phyloP scores from a whole-genome alignment of 2,329 filamentous ascomycete genomes.

The Botryotinia globosa region DNA sequence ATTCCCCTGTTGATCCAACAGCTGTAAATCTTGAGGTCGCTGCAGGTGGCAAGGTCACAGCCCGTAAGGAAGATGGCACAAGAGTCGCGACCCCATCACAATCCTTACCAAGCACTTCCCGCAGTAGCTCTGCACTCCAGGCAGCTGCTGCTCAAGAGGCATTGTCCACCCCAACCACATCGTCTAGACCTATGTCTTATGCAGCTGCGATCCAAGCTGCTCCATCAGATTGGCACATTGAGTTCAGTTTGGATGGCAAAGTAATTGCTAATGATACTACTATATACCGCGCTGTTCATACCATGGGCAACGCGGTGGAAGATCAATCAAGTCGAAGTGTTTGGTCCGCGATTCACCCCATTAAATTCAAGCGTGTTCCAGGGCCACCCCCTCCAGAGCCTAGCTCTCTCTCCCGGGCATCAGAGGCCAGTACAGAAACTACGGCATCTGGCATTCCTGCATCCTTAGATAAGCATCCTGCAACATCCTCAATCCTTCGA shows the following conservation, averaged over 20 bases:
- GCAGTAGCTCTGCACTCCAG: conserved; percentile 43
- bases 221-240: conserved; percentile 95
- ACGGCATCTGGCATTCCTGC: conserved; percentile 64
- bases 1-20: conserved; percentile 72
- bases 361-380: conserved; percentile 84
- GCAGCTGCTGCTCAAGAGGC: conserved; percentile 38
- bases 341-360: conserved; percentile 86
- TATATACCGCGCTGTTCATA: conserved; percentile 88
- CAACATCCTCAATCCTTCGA: conserved; percentile 81
- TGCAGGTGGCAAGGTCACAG: conserved; percentile 81
- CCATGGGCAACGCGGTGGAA: conserved; percentile 52
- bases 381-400: conserved; percentile 78
- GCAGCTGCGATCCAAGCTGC: conserved; percentile 76
- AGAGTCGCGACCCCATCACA: conserved; percentile 79
- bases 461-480: conserved; percentile 78
- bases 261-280: conserved; percentile 88
- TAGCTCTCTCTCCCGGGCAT: conserved; percentile 55
- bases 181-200: conserved; percentile 73
- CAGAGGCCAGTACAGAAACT: conserved; percentile 50
- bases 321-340: conserved; percentile 73
- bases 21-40: conserved; percentile 91
- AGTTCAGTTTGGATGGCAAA: conserved; percentile 85
- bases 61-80: conserved; percentile 87
- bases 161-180: conserved; percentile 45
- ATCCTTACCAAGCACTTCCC: conserved; percentile 46